Base-by-base conservation (phyloP, 1,284 basidiomycete species). In the Gastroboletus turbinatus region DNA sequence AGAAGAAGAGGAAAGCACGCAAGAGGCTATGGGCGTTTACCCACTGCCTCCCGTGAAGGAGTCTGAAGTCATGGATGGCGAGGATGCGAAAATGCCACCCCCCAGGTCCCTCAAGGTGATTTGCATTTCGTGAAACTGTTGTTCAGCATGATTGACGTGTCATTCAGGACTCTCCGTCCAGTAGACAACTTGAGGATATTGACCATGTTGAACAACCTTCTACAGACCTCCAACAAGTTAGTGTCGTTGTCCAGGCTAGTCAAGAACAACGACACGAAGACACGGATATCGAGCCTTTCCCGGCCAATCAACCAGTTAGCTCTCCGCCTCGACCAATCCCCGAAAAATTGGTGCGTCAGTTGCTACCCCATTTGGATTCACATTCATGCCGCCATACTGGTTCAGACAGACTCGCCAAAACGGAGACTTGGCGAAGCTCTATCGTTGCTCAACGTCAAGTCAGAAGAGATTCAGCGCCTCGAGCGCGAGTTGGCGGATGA, bases 401-500 rank as follows among this genome's bases (percentile, higher is more conserved):
- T 32, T 33, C 33, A 70, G 71, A 63, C 65, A 2, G 63, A 73
- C 33, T 63, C 66, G 1, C 69, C 73, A 17, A 63, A 62, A 33
- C 62, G 65, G 30, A 65, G 65, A 39, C 64, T 74, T 7, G 68
- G 66, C 23, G 60, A 71, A 35, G 73, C 71, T 1, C 52, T 76
- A 13, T 69, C 68, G 6, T 53, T 75, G 25, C 64, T 75, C 21
- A 64, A 75, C 43, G 55, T 67, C 32, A 75, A 76, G 55, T 75
- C 74, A 1, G 72, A 73, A 50, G 75, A 75, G 50, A 76, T 76
- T n/a, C 61, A 71, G 13, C 60, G 60, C 21, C 63, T 76, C 25
- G 63, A 66, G 50, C 57, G 53, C 46, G 71, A 74, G 49, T 55
- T 63, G 51, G 50, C 56, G 4, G 55, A 63, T 36, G 60, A 64